Conservation (phyloP, 352 stramenopile species). For the Aphanomyces invadans region DNA sequence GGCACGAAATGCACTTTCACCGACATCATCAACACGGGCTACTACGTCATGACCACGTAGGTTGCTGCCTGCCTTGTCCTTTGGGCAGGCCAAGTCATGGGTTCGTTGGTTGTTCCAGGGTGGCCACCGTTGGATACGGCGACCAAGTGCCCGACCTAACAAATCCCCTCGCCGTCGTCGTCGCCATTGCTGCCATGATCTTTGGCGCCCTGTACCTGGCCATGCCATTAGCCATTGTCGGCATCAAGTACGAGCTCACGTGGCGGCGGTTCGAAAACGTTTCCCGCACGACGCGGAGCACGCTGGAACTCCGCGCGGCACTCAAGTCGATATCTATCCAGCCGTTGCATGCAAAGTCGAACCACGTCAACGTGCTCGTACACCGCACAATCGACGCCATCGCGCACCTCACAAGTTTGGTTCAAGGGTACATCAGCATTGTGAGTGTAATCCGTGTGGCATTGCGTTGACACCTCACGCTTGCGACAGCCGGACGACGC, state of each 20-base stretch:
- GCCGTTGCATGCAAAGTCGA: not conserved
- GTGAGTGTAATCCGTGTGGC: not conserved
- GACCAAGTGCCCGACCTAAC: conserved; percentile 50
- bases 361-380: not conserved
- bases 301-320: not conserved
- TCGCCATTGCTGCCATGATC: conserved; percentile 67
- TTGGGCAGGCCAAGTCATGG: not conserved
- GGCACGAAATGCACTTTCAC: conserved; percentile 68
- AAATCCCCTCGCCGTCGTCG: conserved; percentile 40
- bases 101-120: conserved; percentile 29
- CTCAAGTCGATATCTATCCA: not conserved
- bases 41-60: conserved; percentile 80
- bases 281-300: not conserved
- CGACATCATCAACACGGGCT: conserved; percentile 75
- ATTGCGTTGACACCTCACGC: not conserved
- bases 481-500: not conserved
- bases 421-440: not conserved
- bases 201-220: conserved; percentile 69
- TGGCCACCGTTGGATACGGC: conserved; percentile 69
- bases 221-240: conserved; percentile 71
- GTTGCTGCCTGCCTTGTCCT: not conserved
- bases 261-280: conserved; percentile 42
- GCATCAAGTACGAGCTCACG: conserved; percentile 61
- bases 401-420: not conserved
- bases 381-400: not conserved